These are phyloP conservation scores for Morella rubra DNA, from an alignment of 306 rosid species.

Conservation along the genomic window DNA sequence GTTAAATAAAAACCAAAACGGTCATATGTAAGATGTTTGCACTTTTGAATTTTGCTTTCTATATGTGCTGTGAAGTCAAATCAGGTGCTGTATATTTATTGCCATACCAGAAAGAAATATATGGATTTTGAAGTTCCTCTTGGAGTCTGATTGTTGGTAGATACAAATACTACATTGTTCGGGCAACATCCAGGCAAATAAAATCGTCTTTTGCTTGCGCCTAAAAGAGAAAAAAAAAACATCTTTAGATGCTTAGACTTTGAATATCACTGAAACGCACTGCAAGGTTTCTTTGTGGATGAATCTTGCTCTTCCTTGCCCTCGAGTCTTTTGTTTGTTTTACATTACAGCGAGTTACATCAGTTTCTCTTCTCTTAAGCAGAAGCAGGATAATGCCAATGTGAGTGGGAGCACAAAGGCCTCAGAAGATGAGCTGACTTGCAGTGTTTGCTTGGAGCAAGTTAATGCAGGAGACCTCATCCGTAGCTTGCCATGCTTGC, in stretches of 20 bases:
- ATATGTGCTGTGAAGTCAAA: not conserved
- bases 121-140: not conserved
- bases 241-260: not conserved
- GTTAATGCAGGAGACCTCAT: conserved; percentile 79
- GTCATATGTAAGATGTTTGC: not conserved
- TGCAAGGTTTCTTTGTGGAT: not conserved
- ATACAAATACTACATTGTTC: not conserved
- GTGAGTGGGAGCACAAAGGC: conserved; percentile 54
- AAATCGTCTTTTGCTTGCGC: too few species aligned
- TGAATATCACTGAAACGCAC: not conserved
- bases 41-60: not conserved
- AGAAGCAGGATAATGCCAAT: conserved; percentile 55
- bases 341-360: not conserved
- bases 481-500: conserved; percentile 97
- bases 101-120: not conserved
- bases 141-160: not conserved
- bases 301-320: not conserved
- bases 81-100: not conserved
- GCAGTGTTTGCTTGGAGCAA: conserved; percentile 98
- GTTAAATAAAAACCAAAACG: not conserved
- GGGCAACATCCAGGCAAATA: not conserved
- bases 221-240: not conserved
- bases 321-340: not conserved
- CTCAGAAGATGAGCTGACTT: conserved; percentile 84
- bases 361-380: not conserved